Evolutionary conservation across 2,329 filamentous ascomycete genomes (phyloP), one percentile per base, ranked within the genome.

Genomic region (Alternaria tenuissima): DNA sequence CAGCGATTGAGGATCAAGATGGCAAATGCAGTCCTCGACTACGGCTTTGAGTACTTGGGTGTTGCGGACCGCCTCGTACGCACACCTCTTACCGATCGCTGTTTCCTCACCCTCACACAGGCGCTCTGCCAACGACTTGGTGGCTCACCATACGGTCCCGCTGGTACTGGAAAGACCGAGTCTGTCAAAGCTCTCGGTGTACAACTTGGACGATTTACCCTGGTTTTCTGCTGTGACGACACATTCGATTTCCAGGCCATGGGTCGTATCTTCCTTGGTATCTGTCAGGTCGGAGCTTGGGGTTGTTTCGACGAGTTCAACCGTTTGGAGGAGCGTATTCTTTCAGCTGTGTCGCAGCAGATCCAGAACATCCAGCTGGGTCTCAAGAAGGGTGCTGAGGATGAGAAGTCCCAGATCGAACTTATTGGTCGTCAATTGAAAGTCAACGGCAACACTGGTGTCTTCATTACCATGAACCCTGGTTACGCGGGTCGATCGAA

Each of bases 261-360:
- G 95, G 96, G 96, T 14, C 92, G 95, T 69, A 99, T 99, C 71
- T 99, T 99, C 86, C 86, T 99, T 36, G 95, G 95, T 86, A 96
- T 99, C 64, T 99, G 96, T 78, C 95, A 99, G 79, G 95, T 99
- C 48, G 95, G 95, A 78, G 95, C 95, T 5, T 99, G 95, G 95
- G 96, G 96, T 73, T 99, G 95, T 83, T 99, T 99, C 80, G 95
- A 99, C 75, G 95, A 99, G 83, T 99, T 99, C 85, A 99, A 99
- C 81, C 92, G 95, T 86, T 85, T 99, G 20, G 95, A 99, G 75
- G 95, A 99, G 82, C 89, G 95, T 66, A 99, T 99, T 62, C 81
- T 99, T 62, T 99, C 96, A 44, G 95, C 95, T 18, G 96, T 99
- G 16, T 99, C 96, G 20, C 95, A 99, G 79, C 96, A 99, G 78